Conservation (phyloP, 345 rosid genomes). For the Punica granatum region DNA sequence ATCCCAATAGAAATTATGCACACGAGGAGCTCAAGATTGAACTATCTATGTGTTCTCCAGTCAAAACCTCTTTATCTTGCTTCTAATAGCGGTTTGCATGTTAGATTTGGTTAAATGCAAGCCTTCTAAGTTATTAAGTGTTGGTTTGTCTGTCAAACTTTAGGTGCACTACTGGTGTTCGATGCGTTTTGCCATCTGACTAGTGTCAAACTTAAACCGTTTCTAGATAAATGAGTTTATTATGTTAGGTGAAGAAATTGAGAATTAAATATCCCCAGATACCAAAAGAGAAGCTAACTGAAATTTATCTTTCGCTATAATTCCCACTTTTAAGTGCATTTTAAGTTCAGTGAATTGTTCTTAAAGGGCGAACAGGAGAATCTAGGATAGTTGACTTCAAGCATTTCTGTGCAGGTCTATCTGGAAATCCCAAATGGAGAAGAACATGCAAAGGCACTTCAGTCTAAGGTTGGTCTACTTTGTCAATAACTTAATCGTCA, state of each 20-base stretch:
- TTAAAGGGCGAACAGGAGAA: neutral
- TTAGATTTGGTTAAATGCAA: neutral
- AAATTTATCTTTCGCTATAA: neutral
- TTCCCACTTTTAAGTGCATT: neutral
- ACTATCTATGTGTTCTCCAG: neutral
- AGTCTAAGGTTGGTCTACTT: conserved; percentile 26
- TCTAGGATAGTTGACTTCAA: neutral
- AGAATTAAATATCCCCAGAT: neutral
- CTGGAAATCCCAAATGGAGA: conserved; percentile 39
- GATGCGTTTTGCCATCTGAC: neutral
- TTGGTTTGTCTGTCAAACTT: neutral
- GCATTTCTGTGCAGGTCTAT: conserved; percentile 28
- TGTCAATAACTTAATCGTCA: neutral
- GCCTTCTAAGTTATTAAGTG: neutral
- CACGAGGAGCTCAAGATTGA: neutral
- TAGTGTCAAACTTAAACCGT: neutral
- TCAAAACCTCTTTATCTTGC: neutral
- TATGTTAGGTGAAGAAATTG: neutral
- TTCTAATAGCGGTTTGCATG: neutral
- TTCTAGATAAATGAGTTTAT: neutral
- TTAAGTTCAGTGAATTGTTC: conserved; percentile 1
- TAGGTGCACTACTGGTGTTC: neutral
- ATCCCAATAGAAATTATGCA: neutral
- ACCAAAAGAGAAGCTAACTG: neutral
- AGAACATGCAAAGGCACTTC: conserved; percentile 36